Evolutionary conservation across 441 rosid genomes (phyloP).

Genomic region (Populus hybrid): DNA sequence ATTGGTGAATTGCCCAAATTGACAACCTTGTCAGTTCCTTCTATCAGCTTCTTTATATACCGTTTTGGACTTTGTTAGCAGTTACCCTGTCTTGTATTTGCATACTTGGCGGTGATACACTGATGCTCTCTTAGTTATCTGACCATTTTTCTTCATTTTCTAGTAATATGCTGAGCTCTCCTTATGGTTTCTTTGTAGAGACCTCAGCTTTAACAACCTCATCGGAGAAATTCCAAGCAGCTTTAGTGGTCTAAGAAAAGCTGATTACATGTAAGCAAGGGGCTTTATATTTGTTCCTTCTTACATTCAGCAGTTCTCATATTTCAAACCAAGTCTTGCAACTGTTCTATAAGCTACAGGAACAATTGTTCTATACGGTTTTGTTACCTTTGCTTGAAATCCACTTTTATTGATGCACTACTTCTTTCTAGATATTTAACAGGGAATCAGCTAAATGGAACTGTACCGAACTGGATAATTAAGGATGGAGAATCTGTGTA

Average conservation of each 20-base stretch:
- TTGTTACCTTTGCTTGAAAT: background rate
- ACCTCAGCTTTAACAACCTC: constrained; percentile 66
- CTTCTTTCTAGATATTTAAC: constrained; percentile 46
- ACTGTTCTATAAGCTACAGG: too few relatives aligned
- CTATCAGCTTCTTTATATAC: background rate
- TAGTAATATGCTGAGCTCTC: background rate
- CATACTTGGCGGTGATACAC: too few relatives aligned
- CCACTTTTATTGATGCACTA: background rate
- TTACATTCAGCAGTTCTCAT: background rate
- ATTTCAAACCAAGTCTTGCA: too few relatives aligned
- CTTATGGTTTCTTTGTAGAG: constrained; percentile 53
- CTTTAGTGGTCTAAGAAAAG: constrained; percentile 17
- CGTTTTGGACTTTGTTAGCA: background rate
- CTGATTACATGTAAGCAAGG: constrained; percentile 36
- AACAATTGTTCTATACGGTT: too few relatives aligned
- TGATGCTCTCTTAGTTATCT: too few relatives aligned
- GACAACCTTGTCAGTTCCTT: constrained; percentile 38
- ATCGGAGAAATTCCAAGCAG: constrained; percentile 46
- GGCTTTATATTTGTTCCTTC: background rate
- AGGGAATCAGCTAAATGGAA: constrained; percentile 48
- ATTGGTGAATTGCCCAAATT: constrained; percentile 23
- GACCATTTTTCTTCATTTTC: background rate
- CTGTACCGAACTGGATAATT: constrained; percentile 42
- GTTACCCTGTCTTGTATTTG: background rate
- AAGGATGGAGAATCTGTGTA: constrained; percentile 30